Evolutionary conservation across 2,329 filamentous ascomycete genomes (phyloP).

Genomic region (Beauveria rudraprayagi): DNA sequence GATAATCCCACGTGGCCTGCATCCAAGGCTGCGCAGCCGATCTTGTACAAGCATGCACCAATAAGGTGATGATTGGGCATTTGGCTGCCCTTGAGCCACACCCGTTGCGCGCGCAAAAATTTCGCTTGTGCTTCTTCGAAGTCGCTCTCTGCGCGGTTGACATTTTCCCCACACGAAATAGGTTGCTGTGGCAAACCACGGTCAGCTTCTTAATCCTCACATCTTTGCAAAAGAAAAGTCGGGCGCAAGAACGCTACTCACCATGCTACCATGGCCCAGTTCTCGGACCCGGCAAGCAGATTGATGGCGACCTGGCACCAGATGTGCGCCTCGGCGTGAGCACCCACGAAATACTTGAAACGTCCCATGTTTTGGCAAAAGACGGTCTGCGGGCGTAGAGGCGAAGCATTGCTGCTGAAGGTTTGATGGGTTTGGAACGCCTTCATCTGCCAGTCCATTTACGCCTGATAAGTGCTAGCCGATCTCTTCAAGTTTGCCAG

Average conservation of each 20-base stretch:
- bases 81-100: neutral
- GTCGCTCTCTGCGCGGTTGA: neutral
- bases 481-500: neutral
- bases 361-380: neutral
- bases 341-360: neutral
- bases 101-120: neutral
- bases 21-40: neutral
- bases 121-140: neutral
- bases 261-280: constrained; percentile 2
- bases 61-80: neutral
- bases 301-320: neutral
- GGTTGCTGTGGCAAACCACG: neutral
- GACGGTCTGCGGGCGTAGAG: neutral
- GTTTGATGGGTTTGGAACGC: neutral
- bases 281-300: neutral
- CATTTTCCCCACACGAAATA: neutral
- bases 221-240: no score
- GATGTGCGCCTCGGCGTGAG: neutral
- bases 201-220: no score
- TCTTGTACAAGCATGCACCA: neutral
- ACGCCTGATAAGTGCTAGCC: neutral
- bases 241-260: neutral
- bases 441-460: neutral
- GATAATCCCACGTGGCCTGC: neutral
- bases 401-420: neutral